phyloP scores from a whole-genome alignment of 1,284 basidiomycete genomes.

The Rhodofomes roseus region DNA sequence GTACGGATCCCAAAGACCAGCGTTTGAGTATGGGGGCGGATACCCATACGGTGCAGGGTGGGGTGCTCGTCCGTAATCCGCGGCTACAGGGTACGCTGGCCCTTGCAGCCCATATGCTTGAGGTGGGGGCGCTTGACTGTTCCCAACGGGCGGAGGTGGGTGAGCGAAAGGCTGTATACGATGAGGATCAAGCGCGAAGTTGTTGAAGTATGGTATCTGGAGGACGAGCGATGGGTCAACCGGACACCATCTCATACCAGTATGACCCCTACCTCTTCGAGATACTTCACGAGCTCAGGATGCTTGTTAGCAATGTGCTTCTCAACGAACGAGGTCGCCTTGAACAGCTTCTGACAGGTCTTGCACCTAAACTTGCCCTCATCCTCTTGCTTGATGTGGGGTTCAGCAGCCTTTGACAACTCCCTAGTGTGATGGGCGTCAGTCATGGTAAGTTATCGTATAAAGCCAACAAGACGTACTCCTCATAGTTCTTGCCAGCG shows the following conservation, averaged over 20 bases:
- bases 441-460: background rate
- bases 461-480: constrained; percentile 55
- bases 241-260: background rate
- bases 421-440: constrained; percentile 50
- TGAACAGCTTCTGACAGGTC: constrained; percentile 93
- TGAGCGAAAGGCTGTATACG: constrained; percentile 84
- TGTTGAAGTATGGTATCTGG: constrained; percentile 87
- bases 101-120: constrained; percentile 77
- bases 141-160: constrained; percentile 60
- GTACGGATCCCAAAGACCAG: constrained; percentile 52
- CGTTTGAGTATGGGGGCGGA: constrained; percentile 25
- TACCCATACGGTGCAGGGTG: constrained; percentile 43
- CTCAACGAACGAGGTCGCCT: constrained; percentile 91
- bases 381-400: constrained; percentile 88
- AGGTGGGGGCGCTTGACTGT: constrained; percentile 65
- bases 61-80: constrained; percentile 39
- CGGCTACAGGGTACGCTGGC: constrained; percentile 41
- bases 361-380: constrained; percentile 95
- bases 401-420: constrained; percentile 71
- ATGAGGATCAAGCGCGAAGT: constrained; percentile 90
- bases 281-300: constrained; percentile 68
- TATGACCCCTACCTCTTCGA: constrained; percentile 61
- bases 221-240: constrained; percentile 9
- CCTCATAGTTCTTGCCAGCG: constrained; percentile 84
- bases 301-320: constrained; percentile 93